Percentiles rank a stretch among this genome's conserved stretches.
These are phyloP conservation scores for Melastoma candidum DNA, from an alignment of 441 rosid genomes.

Conservation along the genomic window DNA sequence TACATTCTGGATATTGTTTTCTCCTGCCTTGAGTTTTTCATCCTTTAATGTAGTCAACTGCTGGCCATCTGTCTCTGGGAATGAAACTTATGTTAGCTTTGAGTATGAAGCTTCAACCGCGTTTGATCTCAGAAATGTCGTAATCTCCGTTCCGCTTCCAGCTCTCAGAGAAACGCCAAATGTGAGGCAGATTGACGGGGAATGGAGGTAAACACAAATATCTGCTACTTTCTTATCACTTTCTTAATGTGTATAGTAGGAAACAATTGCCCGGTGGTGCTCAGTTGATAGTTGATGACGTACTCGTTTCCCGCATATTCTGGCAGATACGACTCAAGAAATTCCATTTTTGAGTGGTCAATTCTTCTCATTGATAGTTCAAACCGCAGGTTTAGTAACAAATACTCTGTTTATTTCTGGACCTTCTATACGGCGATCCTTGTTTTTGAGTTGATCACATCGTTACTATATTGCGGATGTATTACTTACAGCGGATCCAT, in stretches of 20 bases:
- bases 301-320: neutral
- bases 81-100: conserved; percentile 83
- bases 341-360: conserved; percentile 85
- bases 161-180: conserved; percentile 82
- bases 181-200: conserved; percentile 82
- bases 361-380: conserved; percentile 85
- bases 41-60: conserved; percentile 63
- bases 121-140: conserved; percentile 81
- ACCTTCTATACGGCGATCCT: neutral
- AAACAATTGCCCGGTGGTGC: neutral
- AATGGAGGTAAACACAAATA: conserved; percentile 54
- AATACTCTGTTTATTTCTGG: too few relatives aligned
- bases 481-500: conserved; percentile 67
- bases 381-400: conserved; percentile 63
- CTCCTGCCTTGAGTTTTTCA: too few relatives aligned
- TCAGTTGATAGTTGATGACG: neutral
- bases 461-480: conserved; percentile 1
- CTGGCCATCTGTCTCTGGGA: conserved; percentile 98
- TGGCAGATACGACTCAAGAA: conserved; percentile 81
- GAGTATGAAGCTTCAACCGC: conserved; percentile 85
- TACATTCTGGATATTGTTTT: too few relatives aligned
- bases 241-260: neutral
- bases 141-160: conserved; percentile 87
- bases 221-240: neutral
- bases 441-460: conserved; percentile 1